These are phyloP conservation scores for Solanum tarijense DNA, from an alignment of 257 asterid genomes.

Conservation along the genomic window DNA sequence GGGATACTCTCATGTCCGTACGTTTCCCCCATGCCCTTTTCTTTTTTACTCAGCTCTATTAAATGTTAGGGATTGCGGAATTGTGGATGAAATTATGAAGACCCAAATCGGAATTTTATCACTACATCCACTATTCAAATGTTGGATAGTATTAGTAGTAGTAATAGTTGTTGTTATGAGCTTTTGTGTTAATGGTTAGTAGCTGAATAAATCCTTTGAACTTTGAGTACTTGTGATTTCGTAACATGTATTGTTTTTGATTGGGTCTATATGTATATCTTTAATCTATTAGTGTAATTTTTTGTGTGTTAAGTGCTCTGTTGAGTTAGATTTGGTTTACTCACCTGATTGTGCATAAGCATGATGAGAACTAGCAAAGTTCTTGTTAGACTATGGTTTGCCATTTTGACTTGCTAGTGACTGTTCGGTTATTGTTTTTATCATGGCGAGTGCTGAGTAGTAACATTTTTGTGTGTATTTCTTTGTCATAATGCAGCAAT, in stretches of 20 bases:
- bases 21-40: not conserved
- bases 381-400: not conserved
- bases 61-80: not conserved
- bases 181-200: not conserved
- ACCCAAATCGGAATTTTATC: not conserved
- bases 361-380: not conserved
- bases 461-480: not conserved
- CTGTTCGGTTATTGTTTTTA: not conserved
- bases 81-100: not conserved
- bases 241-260: not conserved
- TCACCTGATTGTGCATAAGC: not conserved
- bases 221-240: not conserved
- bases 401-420: not conserved
- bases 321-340: not conserved
- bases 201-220: not conserved
- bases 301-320: not conserved
- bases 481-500: constrained; percentile 9
- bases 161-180: not conserved
- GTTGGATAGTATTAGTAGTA: not conserved
- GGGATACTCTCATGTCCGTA: constrained; percentile 64
- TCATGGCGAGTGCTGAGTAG: not conserved
- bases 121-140: not conserved
- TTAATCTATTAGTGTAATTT: not conserved
- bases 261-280: not conserved
- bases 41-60: not conserved